Evolutionary conservation across 169 alveolate species (phyloP), one percentile per base, ranked within the genome.

Genomic region (Cryptosporidium parvum): DNA sequence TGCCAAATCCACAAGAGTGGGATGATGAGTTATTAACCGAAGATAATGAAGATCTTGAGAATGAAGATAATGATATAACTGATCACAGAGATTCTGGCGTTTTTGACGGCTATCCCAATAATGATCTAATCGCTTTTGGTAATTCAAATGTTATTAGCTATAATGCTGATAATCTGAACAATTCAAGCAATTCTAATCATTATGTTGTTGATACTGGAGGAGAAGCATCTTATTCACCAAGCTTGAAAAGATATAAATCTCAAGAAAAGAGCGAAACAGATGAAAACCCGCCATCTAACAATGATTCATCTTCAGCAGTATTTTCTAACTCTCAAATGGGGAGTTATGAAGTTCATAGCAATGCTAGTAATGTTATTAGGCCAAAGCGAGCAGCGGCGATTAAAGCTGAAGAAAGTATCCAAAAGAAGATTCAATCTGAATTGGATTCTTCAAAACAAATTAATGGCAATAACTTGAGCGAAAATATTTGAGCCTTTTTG

Each of bases 1-100:
- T 80, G 89, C 89, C 89, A 23, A 80, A 80, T 65, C 89, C 89
- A 44, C 89, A 80, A 65, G 89, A 80, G 18, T 80, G 89, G 89
- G 89, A 80, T 12, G 89, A 80, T 9, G 89, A 70, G 16, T 23
- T 45, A n/a, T 51, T 70, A 23, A 58, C 52, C 3, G 62, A 70
- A 18, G 51, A n/a, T 6, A 48, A 72, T 72, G 85, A 75, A 26
- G 71, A 75, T 56, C 21, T 61, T 61, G 26, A 26, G 18, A 21
- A 52, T 21, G 75, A 68, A 68, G 59, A 68, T 12, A 58, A 68
- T 3, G 75, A 68, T 10, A 42, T 31, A 0, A 23, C n/a, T 18
- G 65, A 3, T 67, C 6, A 0, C 16, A n/a, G 26, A 33, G 51
- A 29, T 29, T 39, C 56, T 8, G n/a, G 9, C 1, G 70, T 72